Evolutionary conservation across 441 rosid genomes (phyloP), one percentile per base, ranked within the genome.

Genomic region (Gossypium aridum): DNA sequence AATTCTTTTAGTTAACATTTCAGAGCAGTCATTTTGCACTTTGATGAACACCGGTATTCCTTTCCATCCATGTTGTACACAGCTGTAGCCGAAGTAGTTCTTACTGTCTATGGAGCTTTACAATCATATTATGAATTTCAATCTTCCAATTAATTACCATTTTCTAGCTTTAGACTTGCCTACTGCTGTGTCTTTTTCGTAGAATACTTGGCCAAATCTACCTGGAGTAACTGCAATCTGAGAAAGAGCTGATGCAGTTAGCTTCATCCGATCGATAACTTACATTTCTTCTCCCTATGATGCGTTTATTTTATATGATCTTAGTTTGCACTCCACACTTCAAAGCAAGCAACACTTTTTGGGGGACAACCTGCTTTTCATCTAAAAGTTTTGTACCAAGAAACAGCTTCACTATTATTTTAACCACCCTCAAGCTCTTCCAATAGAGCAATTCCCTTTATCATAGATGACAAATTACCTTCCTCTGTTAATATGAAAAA

Each of bases 401-500:
- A 56, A 51, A 51, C 1, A 5, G 1, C 72, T 51, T 26, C 7
- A 9, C 13, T 49, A 19, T 16, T 17, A 16, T 16, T 69, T 69
- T 69, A 69, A 69, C 61, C 72, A 69, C 20, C 61, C 47, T 53
- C 25, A 51, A 43, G 61, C 57, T 51, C 61, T 26, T 22, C 47
- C 22, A n/a, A 65, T 19, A 43, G 31, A 65, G 28, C 70, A 20
- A 9, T 65, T 65, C 49, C 55, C 28, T 64, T 64, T 17, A n/a
- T 51, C 10, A 49, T 26, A 3, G 23, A 59, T 49, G 72, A 26
- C 14, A 4, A 7, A 68, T 68, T 28, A 25, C 53, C 72, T 68
- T 68, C 59, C 67, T 63, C 67, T 47, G 39, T 23, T 51, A 68
- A 49, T 68, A 68, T 16, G 72, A 25, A 66, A 60, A 68, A 53